Conservation (phyloP, 495 filamentous ascomycete species). For the Neurospora cerealis region DNA sequence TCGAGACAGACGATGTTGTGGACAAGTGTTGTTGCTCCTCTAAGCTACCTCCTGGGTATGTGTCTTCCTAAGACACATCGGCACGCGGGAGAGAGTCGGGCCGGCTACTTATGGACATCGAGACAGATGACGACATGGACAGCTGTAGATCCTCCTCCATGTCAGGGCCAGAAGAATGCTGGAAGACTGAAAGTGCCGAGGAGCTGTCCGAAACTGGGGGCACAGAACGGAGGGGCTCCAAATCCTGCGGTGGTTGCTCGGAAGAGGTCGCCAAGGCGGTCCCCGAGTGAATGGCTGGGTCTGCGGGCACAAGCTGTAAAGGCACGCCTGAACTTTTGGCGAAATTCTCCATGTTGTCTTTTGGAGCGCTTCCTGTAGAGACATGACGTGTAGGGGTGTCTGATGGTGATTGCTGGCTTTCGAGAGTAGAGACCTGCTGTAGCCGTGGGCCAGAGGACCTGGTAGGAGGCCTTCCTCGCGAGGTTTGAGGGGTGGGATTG, state of each 20-base stretch:
- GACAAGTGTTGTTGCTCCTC: not conserved
- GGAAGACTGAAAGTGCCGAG: not conserved
- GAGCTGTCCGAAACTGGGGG: not conserved
- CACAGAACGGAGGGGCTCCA: not conserved
- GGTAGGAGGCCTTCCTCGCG: not conserved
- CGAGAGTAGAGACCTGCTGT: not conserved
- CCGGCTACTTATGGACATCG: not conserved
- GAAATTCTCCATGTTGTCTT: not conserved
- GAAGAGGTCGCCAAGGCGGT: not conserved
- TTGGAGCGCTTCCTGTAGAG: not conserved
- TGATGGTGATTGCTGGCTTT: not conserved
- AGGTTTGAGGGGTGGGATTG: not conserved
- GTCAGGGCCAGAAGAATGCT: not conserved
- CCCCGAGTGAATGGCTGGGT: not conserved
- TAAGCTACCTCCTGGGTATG: not conserved
- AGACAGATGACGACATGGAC: not conserved
- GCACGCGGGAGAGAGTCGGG: not conserved
- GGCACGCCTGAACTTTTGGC: not conserved
- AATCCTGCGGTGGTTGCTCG: not conserved
- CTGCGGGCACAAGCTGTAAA: not conserved
- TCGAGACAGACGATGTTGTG: not conserved
- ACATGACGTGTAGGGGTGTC: not conserved
- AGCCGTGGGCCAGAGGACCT: not conserved
- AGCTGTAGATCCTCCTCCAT: not conserved
- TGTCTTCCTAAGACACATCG: not conserved